Base-by-base conservation (phyloP, 2,329 filamentous ascomycete species). In the Corinectria fuckeliana region DNA sequence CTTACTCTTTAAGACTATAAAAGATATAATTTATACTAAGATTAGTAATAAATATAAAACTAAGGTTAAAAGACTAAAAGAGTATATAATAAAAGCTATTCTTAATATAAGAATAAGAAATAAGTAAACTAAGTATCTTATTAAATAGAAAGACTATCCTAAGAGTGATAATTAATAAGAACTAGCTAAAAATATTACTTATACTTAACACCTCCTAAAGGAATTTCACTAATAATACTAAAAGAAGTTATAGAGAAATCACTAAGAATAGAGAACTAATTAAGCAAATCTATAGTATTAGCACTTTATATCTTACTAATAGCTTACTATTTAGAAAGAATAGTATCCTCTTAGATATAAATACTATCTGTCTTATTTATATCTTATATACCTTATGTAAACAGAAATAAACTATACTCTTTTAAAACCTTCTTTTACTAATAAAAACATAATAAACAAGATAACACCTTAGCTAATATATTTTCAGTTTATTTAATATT, bases 51-150 rank as follows among this genome's bases (percentile, higher is more conserved):
- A 56, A 2, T 7, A 16, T 8, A 36, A 58, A 57, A 49, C 41
- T 52, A n/a, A 52, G 62, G 32, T 57, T 28, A 51, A 56, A 26
- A 60, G 32, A 21, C 32, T 16, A 20, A 38, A 58, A 50, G 25
- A 62, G 59, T 56, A 59, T 51, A 54, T 53, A 52, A 38, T 61
- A 39, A 56, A 63, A 47, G 36, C 23, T 39, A 66, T 67, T 8
- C 36, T 64, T 20, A 41, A 62, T 41, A 48, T 25, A 55, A n/a
- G 34, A 53, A 50, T 32, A 51, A 44, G 48, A 14, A 50, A 61
- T 49, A 51, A 38, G 28, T 21, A 58, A 48, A 47, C 44, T 16
- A 25, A 56, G 32, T 67, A 67, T 23, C 20, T 67, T 23, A 49
- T 69, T 50, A 65, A 66, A 16, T 36, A 18, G 34, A 36, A 36